Conservation (phyloP, 2,329 filamentous ascomycete genomes). For the Ceratocystiopsis sp. region DNA sequence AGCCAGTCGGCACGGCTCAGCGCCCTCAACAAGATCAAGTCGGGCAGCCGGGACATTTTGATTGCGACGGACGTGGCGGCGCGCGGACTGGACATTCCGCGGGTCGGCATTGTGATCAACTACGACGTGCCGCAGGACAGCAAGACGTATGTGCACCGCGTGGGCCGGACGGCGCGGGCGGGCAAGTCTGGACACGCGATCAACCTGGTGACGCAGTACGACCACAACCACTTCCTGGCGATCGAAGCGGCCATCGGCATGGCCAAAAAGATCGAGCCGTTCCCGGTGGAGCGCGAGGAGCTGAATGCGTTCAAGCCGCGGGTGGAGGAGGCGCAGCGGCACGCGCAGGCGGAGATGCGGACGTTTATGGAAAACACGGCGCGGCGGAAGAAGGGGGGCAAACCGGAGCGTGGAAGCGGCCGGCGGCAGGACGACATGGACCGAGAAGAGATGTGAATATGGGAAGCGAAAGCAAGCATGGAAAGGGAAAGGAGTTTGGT, state of each 20-base stretch:
- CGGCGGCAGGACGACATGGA: slow-evolving; percentile 48
- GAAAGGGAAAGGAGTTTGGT: slow-evolving; percentile 30
- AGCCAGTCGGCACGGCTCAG: slow-evolving; percentile 75
- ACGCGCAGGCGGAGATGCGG: slow-evolving; percentile 70
- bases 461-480: no score
- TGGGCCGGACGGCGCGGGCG: slow-evolving; percentile 74
- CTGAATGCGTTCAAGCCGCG: slow-evolving; percentile 65
- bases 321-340: slow-evolving; percentile 68
- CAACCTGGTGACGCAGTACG: slow-evolving; percentile 73
- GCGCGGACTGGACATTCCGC: slow-evolving; percentile 80
- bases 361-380: slow-evolving; percentile 45
- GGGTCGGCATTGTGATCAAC: slow-evolving; percentile 77
- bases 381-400: slow-evolving; percentile 27
- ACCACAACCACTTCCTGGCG: slow-evolving; percentile 60
- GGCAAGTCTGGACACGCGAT: slow-evolving; percentile 72
- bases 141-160: slow-evolving; percentile 82
- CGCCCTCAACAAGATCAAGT: slow-evolving; percentile 77
- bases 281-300: slow-evolving; percentile 59
- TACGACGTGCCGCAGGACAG: slow-evolving; percentile 69
- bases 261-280: slow-evolving; percentile 45
- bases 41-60: slow-evolving; percentile 65
- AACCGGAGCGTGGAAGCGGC: neutral
- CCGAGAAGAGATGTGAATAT: slow-evolving; percentile 46
- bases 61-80: slow-evolving; percentile 91
- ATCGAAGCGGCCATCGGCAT: slow-evolving; percentile 73